Conservation (phyloP, 176 grass and related monocot genomes). For the Eleusine indica region DNA sequence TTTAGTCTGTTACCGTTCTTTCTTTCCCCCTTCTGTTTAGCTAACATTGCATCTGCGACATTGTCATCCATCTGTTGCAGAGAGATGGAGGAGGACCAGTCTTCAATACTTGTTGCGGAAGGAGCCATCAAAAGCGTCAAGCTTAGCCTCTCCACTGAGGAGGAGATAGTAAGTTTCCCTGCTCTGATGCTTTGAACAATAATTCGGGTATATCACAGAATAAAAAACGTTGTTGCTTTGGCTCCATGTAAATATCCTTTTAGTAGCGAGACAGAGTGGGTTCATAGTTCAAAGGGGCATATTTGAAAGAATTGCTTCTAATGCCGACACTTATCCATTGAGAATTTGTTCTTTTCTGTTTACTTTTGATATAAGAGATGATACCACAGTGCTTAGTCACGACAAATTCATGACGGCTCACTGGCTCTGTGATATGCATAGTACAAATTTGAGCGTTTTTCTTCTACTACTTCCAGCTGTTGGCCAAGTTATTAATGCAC, state of each 20-base stretch:
- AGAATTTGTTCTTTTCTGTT: background rate
- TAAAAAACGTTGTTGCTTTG: background rate
- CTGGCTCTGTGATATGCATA: constrained; percentile 9
- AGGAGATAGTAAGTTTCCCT: constrained; percentile 58
- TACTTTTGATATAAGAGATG: constrained; percentile 9
- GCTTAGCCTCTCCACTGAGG: constrained; percentile 46
- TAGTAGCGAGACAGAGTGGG: background rate
- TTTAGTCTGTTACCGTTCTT: background rate
- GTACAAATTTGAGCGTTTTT: background rate
- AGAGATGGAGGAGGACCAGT: constrained; percentile 71
- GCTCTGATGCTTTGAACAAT: constrained; percentile 25
- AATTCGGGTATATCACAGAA: background rate
- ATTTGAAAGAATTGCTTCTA: constrained; percentile 8
- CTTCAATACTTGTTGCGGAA: constrained; percentile 44
- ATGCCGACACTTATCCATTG: background rate
- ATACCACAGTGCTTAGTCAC: background rate
- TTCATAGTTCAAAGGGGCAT: constrained; percentile 8
- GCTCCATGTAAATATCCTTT: background rate
- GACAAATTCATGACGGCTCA: background rate
- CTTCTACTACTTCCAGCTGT: background rate
- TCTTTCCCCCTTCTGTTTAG: background rate
- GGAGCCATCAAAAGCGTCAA: constrained; percentile 63
- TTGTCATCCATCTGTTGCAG: constrained; percentile 6
- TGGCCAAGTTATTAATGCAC: background rate
- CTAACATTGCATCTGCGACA: background rate